Evolutionary conservation across 1,139 yeast genomes (phyloP).

Genomic region (Meyerozyma athensensis): DNA sequence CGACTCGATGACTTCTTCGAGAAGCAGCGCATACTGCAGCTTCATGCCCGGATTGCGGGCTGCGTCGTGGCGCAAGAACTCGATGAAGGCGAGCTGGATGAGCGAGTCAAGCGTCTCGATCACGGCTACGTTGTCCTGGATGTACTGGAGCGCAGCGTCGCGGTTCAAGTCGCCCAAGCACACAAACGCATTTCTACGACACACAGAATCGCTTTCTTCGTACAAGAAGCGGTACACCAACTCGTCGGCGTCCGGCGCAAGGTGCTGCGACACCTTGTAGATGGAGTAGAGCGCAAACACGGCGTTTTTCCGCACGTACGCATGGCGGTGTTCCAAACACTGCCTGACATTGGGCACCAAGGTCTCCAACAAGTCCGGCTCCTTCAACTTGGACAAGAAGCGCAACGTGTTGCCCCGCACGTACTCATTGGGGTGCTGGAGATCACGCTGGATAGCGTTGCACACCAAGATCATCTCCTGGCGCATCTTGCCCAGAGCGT

Average conservation of each 20-base stretch:
- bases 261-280: conserved; percentile 74
- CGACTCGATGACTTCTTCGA: conserved; percentile 69
- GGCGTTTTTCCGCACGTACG: conserved; percentile 96
- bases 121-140: conserved; percentile 63
- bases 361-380: conserved; percentile 92
- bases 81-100: conserved; percentile 85
- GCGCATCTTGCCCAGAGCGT: conserved; percentile 82
- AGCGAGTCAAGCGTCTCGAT: conserved; percentile 76
- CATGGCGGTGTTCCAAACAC: conserved; percentile 93
- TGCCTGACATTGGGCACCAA: conserved; percentile 88
- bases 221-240: conserved; percentile 67
- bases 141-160: conserved; percentile 75
- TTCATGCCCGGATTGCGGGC: conserved; percentile 57
- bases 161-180: conserved; percentile 81
- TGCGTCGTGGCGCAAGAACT: conserved; percentile 85
- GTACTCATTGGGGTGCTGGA: conserved; percentile 97
- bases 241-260: conserved; percentile 93
- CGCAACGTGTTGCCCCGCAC: conserved; percentile 94
- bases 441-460: conserved; percentile 94
- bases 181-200: conserved; percentile 93
- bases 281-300: conserved; percentile 86
- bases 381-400: conserved; percentile 84
- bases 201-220: conserved; percentile 87
- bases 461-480: conserved; percentile 99
- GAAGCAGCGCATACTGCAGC: conserved; percentile 65